Evolutionary conservation across 2,329 filamentous ascomycete species (phyloP), one percentile per base, ranked within the genome.

Genomic region (Fusarium sp.): DNA sequence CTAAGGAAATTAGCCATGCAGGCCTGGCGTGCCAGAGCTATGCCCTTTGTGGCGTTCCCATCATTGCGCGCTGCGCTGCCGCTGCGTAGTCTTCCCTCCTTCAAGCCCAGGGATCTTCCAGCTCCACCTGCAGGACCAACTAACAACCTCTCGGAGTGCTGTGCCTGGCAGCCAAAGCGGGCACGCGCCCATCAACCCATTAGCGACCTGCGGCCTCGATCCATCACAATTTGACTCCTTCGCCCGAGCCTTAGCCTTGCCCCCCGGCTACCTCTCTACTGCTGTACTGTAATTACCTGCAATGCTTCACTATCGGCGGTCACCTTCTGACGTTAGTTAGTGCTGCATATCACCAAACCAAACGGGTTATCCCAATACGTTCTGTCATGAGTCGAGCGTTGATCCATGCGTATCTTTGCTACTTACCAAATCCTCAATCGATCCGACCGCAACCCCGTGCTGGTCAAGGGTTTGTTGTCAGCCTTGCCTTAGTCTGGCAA

Each of bases 131-230:
- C 67, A 59, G 58, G 45, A 64, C 45, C 50, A 46, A 52, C 62
- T 19, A 44, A 23, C 56, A 66, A 63, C 63, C 67, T 70, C 58
- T 65, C 52, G 54, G 52, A 63, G 62, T 58, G 59, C 59, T 52
- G 68, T 70, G 59, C 68, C 68, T 70, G 68, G n/a, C 67, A 70
- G 67, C 45, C 54, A 68, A 51, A 65, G 57, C 45, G 58, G 67
- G 64, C 67, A 71, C 64, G 67, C 63, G 67, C 59, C 59, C 68
- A 58, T 50, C 39, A 44, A 56, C 39, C 45, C 48, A 41, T 51
- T 62, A 63, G 59, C 42, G 67, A 62, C 50, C 48, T 70, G 62
- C 54, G 43, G 46, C 58, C 49, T 67, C 53, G 66, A 67, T 67
- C 62, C 67, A 70, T 69, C 62, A 67, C 46, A 69, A 70, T 69